phyloP scores from a whole-genome alignment of 1,284 basidiomycete genomes.

The Omphalotus olearius region DNA sequence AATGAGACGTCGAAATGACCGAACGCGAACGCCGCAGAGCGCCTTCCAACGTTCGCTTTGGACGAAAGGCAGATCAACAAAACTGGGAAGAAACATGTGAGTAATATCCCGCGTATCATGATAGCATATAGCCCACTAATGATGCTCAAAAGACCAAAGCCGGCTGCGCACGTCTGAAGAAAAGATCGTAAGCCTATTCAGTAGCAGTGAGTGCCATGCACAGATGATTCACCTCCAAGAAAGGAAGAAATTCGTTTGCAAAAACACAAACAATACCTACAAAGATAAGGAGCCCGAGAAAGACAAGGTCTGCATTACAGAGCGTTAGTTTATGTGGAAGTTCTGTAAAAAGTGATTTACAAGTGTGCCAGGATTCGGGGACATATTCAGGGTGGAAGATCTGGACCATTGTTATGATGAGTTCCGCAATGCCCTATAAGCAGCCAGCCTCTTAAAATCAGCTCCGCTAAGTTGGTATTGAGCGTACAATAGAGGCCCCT shows the following conservation, averaged over 20 bases:
- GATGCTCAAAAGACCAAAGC: conserved; percentile 47
- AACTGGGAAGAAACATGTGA: conserved; percentile 25
- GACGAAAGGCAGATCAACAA: conserved; percentile 41
- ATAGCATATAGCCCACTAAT: conserved; percentile 29
- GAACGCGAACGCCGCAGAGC: conserved; percentile 40
- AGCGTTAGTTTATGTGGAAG: background rate
- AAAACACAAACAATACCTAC: conserved; percentile 42
- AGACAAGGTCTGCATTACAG: conserved; percentile 38
- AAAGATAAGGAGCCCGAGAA: conserved; percentile 40
- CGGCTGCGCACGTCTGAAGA: conserved; percentile 41
- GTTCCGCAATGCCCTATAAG: conserved; percentile 42
- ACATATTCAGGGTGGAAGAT: conserved; percentile 48
- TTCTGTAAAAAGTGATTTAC: conserved; percentile 22
- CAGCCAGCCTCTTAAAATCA: no score
- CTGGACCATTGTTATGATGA: conserved; percentile 42
- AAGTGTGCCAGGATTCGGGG: conserved; percentile 44
- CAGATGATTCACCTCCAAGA: conserved; percentile 36
- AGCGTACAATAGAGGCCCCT: conserved; percentile 46
- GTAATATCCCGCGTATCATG: background rate
- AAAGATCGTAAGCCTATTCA: background rate
- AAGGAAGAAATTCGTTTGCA: conserved; percentile 39
- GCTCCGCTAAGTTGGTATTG: background rate
- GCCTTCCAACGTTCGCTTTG: conserved; percentile 43
- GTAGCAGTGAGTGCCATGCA: background rate
- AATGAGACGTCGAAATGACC: conserved; percentile 43